These are phyloP conservation scores for Debaryomycetaceae sp. DNA, from an alignment of 1,139 yeast species.

Conservation along the genomic window DNA sequence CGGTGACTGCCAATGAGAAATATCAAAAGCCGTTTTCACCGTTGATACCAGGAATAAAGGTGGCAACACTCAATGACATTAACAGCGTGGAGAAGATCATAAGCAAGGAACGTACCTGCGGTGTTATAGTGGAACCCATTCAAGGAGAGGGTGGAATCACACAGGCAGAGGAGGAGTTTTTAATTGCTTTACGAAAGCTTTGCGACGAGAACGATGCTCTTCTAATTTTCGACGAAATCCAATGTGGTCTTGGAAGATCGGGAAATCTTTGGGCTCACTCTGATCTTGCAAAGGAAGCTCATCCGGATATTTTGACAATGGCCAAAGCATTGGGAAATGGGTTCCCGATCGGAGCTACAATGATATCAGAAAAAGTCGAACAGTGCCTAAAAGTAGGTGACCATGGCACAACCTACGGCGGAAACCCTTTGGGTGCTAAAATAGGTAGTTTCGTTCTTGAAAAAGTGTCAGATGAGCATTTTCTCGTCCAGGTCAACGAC, in stretches of 20 bases:
- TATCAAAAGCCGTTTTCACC: conserved; percentile 91
- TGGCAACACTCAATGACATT: conserved; percentile 59
- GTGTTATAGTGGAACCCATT: conserved; percentile 91
- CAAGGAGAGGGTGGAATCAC: conserved; percentile 98
- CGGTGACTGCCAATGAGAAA: conserved; percentile 89
- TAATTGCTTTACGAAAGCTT: conserved; percentile 60
- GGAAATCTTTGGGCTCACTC: conserved; percentile 94
- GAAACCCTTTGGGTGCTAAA: conserved; percentile 88
- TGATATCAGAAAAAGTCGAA: conserved; percentile 79
- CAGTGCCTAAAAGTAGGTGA: conserved; percentile 77
- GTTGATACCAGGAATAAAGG: conserved; percentile 76
- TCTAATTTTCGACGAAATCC: conserved; percentile 91
- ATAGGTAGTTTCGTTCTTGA: conserved; percentile 74
- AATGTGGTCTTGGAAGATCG: conserved; percentile 92
- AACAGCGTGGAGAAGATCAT: conserved; percentile 57
- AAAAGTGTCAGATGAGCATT: conserved; percentile 56
- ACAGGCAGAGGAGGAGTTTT: conserved; percentile 59
- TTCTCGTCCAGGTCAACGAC: conserved; percentile 55
- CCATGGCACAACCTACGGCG: conserved; percentile 98
- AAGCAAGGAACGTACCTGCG: conserved; percentile 71
- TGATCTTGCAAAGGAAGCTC: conserved; percentile 67
- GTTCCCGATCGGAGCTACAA: conserved; percentile 94
- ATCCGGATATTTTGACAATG: conserved; percentile 89
- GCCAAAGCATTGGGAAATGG: conserved; percentile 98
- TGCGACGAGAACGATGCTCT: conserved; percentile 71